Conservation (phyloP, 805 yeast genomes). For the Teunomyces tritomae region DNA sequence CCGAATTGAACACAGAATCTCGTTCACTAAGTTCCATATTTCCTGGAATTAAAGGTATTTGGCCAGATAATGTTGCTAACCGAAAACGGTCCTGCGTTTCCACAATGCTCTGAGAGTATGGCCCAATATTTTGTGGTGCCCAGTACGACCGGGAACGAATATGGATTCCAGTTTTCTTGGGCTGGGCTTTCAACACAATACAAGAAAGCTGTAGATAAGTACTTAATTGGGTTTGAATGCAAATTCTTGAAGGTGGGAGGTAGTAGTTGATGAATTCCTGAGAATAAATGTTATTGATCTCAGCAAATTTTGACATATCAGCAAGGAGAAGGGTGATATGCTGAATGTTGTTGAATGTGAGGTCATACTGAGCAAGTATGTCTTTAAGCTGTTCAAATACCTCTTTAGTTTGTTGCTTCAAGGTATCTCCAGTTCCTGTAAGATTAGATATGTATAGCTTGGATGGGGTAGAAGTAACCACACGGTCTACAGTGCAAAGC, state of each 20-base stretch:
- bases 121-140: slow-evolving; percentile 99
- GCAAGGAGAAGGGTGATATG: slow-evolving; percentile 58
- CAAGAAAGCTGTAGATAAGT: slow-evolving; percentile 59
- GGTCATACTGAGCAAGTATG: slow-evolving; percentile 25
- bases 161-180: slow-evolving; percentile 67
- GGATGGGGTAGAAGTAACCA: slow-evolving; percentile 10
- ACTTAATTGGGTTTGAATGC: slow-evolving; percentile 63
- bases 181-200: slow-evolving; percentile 35
- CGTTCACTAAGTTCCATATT: slow-evolving; percentile 50
- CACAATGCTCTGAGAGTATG: slow-evolving; percentile 82
- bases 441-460: slow-evolving; percentile 31
- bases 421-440: slow-evolving; percentile 12
- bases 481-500: neutral
- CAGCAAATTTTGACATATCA: slow-evolving; percentile 63
- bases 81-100: slow-evolving; percentile 39
- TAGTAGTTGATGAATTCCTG: slow-evolving; percentile 52
- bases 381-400: slow-evolving; percentile 46
- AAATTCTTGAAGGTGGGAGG: slow-evolving; percentile 84
- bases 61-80: slow-evolving; percentile 75
- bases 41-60: slow-evolving; percentile 79
- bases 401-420: slow-evolving; percentile 43
- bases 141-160: slow-evolving; percentile 92
- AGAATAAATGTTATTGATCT: slow-evolving; percentile 61
- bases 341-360: slow-evolving; percentile 49
- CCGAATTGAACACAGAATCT: slow-evolving; percentile 30